Evolutionary conservation across 129 eudicot species (phyloP).

Genomic region (Solidago caesia): DNA sequence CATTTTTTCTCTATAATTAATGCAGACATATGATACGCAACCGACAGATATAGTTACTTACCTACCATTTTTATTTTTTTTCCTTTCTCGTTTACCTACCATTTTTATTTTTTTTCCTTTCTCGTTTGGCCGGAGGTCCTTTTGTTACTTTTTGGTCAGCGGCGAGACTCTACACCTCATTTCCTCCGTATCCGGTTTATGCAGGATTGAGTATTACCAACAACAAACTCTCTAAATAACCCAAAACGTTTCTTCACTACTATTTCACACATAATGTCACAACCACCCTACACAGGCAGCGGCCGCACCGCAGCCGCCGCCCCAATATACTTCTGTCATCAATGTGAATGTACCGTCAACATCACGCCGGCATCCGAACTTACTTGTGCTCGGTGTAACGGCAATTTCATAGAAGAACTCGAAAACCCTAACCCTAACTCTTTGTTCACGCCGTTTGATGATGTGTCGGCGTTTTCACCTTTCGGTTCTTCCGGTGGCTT

Average conservation of each 20-base stretch:
- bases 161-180: no score
- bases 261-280: constrained; percentile 30
- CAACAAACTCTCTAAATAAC: background rate
- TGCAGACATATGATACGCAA: no score
- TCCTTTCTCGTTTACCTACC: no score
- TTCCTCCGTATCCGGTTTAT: no score
- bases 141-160: no score
- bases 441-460: constrained; percentile 38
- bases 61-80: no score
- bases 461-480: constrained; percentile 34
- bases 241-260: background rate
- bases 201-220: no score
- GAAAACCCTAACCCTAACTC: constrained; percentile 59
- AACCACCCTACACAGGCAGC: constrained; percentile 21
- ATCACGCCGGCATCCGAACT: constrained; percentile 50
- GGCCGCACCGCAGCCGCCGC: constrained; percentile 28
- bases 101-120: no score
- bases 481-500: constrained; percentile 19
- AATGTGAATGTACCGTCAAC: constrained; percentile 68
- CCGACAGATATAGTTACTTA: no score
- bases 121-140: no score
- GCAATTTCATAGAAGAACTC: constrained; percentile 73
- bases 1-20: no score
- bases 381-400: constrained; percentile 74
- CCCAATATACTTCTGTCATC: constrained; percentile 59